Evolutionary conservation across 306 rosid species (phyloP).

Genomic region (Cucumis melo): DNA sequence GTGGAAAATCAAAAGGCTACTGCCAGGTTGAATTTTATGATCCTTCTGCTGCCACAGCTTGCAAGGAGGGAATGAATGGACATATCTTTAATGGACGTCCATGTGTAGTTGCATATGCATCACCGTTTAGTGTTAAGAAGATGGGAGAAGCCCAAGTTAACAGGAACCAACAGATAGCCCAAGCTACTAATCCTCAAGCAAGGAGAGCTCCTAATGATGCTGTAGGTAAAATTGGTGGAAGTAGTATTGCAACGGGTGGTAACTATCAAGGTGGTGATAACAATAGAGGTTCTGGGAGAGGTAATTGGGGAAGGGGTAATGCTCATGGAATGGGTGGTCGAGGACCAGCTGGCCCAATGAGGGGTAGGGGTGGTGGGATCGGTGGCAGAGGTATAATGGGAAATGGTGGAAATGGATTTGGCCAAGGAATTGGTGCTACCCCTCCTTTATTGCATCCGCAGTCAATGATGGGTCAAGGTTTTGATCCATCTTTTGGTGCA

Average conservation of each 20-base stretch:
- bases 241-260: slow-evolving; percentile 59
- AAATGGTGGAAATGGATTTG: slow-evolving; percentile 82
- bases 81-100: slow-evolving; percentile 76
- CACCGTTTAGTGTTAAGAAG: slow-evolving; percentile 73
- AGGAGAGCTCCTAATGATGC: slow-evolving; percentile 66
- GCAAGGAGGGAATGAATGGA: slow-evolving; percentile 93
- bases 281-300: slow-evolving; percentile 71
- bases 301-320: slow-evolving; percentile 86
- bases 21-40: slow-evolving; percentile 94
- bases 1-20: slow-evolving; percentile 95
- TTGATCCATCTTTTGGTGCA: slow-evolving; percentile 88
- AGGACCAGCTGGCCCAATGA: slow-evolving; percentile 73
- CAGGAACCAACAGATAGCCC: slow-evolving; percentile 60
- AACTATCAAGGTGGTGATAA: slow-evolving; percentile 89
- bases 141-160: slow-evolving; percentile 92
- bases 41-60: slow-evolving; percentile 43
- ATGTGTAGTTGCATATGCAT: slow-evolving; percentile 75
- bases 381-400: slow-evolving; percentile 92
- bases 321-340: slow-evolving; percentile 73
- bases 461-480: slow-evolving; percentile 87
- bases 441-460: slow-evolving; percentile 83
- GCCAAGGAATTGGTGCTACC: slow-evolving; percentile 71
- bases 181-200: slow-evolving; percentile 26
- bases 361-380: slow-evolving; percentile 71
- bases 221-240: slow-evolving; percentile 51